These are phyloP conservation scores for Avicennia marina DNA, from an alignment of 257 asterid genomes.

Conservation along the genomic window DNA sequence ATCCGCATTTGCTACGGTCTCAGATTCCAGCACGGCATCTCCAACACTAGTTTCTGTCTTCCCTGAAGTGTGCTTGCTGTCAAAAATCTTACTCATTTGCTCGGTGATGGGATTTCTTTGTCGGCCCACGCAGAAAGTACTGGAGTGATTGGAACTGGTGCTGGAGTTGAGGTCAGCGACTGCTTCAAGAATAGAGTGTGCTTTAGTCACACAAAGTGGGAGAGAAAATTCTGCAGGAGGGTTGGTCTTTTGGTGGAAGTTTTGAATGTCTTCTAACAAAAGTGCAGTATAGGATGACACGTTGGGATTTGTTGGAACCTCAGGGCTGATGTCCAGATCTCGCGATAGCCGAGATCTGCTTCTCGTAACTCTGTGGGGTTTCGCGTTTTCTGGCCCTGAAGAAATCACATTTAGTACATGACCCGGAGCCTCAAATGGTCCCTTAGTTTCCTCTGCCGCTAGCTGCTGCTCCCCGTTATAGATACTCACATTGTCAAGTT, in stretches of 20 bases:
- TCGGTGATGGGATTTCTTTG: conserved; percentile 29
- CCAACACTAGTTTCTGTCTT: conserved; percentile 38
- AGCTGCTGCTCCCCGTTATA: conserved; percentile 26
- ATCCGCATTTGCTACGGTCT: conserved; percentile 56
- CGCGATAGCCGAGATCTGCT: conserved; percentile 76
- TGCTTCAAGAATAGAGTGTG: conserved; percentile 85
- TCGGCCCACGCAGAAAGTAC: conserved; percentile 24
- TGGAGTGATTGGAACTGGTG: conserved; percentile 40
- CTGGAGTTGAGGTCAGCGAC: conserved; percentile 89
- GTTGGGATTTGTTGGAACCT: conserved; percentile 40
- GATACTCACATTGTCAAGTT: too few species aligned
- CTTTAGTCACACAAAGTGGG: conserved; percentile 81
- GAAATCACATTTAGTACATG: conserved; percentile 41
- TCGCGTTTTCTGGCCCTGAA: conserved; percentile 42
- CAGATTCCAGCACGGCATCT: conserved; percentile 62
- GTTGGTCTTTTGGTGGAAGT: conserved; percentile 72
- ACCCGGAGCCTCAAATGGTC: conserved; percentile 15
- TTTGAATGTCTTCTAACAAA: conserved; percentile 86
- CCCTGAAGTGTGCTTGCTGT: conserved; percentile 22
- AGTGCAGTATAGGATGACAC: conserved; percentile 67
- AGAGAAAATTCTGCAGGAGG: conserved; percentile 43
- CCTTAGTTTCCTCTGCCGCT: conserved; percentile 19
- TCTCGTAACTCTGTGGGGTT: conserved; percentile 22
- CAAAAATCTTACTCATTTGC: conserved; percentile 23
- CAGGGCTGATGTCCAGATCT: conserved; percentile 68